Base-by-base conservation (phyloP, 2,329 filamentous ascomycete genomes). In the Thielaviopsis ethacetica region DNA sequence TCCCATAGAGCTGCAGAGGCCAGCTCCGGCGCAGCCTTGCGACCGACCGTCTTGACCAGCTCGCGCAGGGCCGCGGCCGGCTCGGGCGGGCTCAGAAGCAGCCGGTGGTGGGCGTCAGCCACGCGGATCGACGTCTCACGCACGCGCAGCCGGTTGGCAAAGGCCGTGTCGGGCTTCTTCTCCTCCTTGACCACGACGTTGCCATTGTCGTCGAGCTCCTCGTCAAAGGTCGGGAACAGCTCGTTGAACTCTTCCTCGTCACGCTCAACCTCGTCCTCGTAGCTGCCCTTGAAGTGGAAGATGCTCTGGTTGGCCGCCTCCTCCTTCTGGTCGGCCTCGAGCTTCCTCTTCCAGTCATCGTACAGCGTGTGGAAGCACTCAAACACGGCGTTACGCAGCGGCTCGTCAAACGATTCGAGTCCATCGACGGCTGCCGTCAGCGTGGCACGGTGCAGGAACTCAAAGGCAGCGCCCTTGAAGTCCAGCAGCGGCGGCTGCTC, bases 221-320 rank as follows among this genome's bases (percentile, higher is more conserved):
- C 76, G 15, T 87, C 83, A 63, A 83, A 94, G 5, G 79, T 81
- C 1, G 91, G 91, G 72, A 97, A 97, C 6, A 97, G 73, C 63
- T 86, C 79, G 21, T 84, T 78, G 63, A 95, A 84, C 63, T 93
- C 87, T 59, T 85, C 80, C 62, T 85, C 79, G 57, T 89, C 82
- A 10, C 80, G 75, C 65, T 86, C 84, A 59, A 94, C 86, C 63
- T 88, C 82, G 54, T 91, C 84, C 62, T 91, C 86, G 47, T 81
- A 73, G 47, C 83, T 84, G 34, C 91, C 91, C 63, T 83, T 82
- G 72, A 93, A 96, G 21, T 83, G 84, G 70, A 95, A 98, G 47
- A 95, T 71, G 62, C 86, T 90, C 5, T 80, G 82, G 62, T 85
- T 87, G 27, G 81, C 78, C 19, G 86, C 84, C 64, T 86, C 83